These are phyloP conservation scores for Sphaerulina musiva DNA, from an alignment of 2,329 filamentous ascomycete genomes.

Conservation along the genomic window DNA sequence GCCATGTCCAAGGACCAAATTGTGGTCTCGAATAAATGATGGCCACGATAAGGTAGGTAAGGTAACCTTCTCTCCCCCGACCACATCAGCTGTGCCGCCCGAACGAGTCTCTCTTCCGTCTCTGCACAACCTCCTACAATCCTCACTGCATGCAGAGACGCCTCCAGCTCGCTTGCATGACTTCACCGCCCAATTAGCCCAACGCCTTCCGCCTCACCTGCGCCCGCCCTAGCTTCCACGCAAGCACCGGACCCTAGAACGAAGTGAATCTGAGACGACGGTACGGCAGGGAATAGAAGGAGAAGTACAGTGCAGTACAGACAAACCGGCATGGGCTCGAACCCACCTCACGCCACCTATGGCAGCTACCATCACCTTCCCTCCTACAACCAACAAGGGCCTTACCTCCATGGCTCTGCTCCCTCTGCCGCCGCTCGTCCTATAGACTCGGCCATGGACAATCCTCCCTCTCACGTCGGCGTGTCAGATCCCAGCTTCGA, in stretches of 20 bases:
- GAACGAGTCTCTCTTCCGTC: not conserved
- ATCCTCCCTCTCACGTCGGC: conserved; percentile 10
- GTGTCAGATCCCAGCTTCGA: conserved; percentile 54
- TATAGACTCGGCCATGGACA: conserved; percentile 18
- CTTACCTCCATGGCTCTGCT: not conserved
- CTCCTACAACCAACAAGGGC: not conserved
- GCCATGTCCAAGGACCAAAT: too few relatives aligned
- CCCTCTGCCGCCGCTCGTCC: conserved; percentile 1
- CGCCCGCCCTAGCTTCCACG: too few relatives aligned
- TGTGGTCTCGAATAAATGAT: too few relatives aligned
- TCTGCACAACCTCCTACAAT: too few relatives aligned
- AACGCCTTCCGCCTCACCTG: not conserved
- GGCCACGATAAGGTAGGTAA: too few relatives aligned
- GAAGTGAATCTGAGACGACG: too few relatives aligned
- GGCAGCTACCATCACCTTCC: not conserved
- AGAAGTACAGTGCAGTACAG: not conserved
- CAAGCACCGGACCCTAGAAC: too few relatives aligned
- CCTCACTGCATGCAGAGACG: too few relatives aligned
- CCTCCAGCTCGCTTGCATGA: not conserved
- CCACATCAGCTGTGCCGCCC: too few relatives aligned
- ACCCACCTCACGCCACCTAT: not conserved
- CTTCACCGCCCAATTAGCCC: conserved; percentile 1
- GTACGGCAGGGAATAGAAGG: too few relatives aligned
- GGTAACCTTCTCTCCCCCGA: too few relatives aligned
- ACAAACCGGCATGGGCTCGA: not conserved